Base-by-base conservation (phyloP, 2,329 filamentous ascomycete genomes). In the Ramularia endophylla region DNA sequence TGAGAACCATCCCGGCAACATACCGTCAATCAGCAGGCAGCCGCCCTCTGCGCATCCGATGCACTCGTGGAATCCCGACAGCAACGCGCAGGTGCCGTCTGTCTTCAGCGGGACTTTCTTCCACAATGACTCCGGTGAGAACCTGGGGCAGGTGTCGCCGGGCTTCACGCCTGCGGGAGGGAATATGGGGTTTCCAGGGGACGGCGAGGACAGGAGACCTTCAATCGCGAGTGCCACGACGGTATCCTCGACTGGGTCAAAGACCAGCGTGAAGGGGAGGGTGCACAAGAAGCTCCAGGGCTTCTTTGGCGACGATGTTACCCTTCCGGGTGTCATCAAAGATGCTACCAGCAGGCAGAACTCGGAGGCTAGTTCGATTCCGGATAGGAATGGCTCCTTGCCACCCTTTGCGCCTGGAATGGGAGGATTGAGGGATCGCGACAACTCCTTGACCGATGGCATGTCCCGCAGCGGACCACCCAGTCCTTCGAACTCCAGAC, bases 251-350 rank as follows among this genome's bases (percentile, higher is more conserved):
- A 78, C 85, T 51, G 85, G 86, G 25, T 94, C 90, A 30, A 83
- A 81, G 65, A 76, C 80, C 48, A 81, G 79, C 46, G 74, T 83
- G 45, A 12, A 20, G 11, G 80, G 81, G 54, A 76, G 83, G 43
- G 51, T 56, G 39, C 88, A 89, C 65, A 90, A 89, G 65, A 92
- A 90, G 66, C 72, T 95, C 49, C 86, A 92, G 60, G 86, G 84
- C 30, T 90, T 95, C 62, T 94, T 95, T 66, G 89, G 90, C 34
- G 90, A 95, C 56, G 89, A 95, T 59, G 87, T 85, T 11, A n/a
- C 17, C 13, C 9, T 34, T 63, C 79, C 80, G 44, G 78, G 77
- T 27, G 30, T 38, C 35, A 39, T 46, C 19, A 73, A 77, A 51
- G 83, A 70, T 38, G 70, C 70, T 37, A 46, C 32, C 27, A 59